Evolutionary conservation across 768 basidiomycete species (phyloP).

Genomic region (Podaxis sp.): DNA sequence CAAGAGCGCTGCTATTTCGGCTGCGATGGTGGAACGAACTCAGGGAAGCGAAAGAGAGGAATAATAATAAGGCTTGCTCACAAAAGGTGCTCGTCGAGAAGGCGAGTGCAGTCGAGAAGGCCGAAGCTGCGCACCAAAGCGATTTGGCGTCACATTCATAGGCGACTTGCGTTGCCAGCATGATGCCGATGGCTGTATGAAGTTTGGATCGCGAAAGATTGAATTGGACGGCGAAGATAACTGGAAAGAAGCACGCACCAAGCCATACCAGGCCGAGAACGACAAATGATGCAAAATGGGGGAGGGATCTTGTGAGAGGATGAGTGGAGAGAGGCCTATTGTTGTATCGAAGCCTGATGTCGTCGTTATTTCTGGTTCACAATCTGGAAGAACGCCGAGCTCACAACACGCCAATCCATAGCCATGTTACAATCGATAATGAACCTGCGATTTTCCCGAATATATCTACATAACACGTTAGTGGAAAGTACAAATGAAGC

Average conservation of each 20-base stretch:
- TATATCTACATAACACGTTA: conserved; percentile 22
- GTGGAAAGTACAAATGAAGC: not conserved
- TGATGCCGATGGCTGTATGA: conserved; percentile 29
- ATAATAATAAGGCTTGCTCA: conserved; percentile 18
- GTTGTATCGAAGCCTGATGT: conserved; percentile 30
- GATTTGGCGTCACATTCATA: conserved; percentile 30
- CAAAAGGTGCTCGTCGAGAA: conserved; percentile 33
- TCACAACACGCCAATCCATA: conserved; percentile 35
- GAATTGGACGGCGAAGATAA: not conserved
- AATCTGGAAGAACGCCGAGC: conserved; percentile 11
- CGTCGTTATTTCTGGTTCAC: not conserved
- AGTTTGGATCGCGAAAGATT: not conserved
- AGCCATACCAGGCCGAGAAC: conserved; percentile 31
- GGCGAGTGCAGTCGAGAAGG: conserved; percentile 32
- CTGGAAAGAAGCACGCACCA: conserved; percentile 23
- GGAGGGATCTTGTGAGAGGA: conserved; percentile 30
- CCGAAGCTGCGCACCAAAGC: conserved; percentile 33
- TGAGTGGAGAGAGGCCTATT: conserved; percentile 28
- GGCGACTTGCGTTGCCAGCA: conserved; percentile 33
- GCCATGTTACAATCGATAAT: conserved; percentile 31
- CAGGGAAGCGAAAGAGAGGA: not conserved
- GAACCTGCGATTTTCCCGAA: conserved; percentile 33
- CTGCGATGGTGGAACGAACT: conserved; percentile 16
- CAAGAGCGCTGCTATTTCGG: conserved; percentile 24
- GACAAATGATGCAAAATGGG: conserved; percentile 33